A percentile compares a stretch with the other conserved stretches of the same genome.
Conservation (phyloP, 2,329 filamentous ascomycete species). For the Pestalotiopsis sp. region DNA sequence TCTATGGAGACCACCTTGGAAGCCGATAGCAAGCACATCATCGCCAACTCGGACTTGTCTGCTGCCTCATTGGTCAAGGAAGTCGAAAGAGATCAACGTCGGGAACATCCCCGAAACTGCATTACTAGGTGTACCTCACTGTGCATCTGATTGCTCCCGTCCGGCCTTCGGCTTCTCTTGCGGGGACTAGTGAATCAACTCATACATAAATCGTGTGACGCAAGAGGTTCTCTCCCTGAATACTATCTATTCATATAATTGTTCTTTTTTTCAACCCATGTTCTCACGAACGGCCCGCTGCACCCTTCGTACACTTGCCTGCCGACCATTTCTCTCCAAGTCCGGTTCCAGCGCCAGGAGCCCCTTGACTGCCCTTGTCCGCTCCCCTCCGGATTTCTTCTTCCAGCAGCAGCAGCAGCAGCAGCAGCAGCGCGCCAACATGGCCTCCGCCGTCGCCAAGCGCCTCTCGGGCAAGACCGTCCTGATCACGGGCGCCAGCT, state of each 20-base stretch:
- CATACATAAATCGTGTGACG: neutral
- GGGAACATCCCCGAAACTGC: neutral
- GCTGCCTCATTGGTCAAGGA: conserved; percentile 2
- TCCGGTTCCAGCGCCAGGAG: neutral
- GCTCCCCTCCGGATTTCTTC: neutral
- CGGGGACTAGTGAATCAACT: neutral
- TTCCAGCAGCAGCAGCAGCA: neutral
- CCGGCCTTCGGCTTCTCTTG: neutral
- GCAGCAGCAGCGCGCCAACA: conserved; percentile 27
- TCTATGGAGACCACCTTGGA: neutral
- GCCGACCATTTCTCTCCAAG: neutral
- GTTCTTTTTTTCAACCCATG: neutral
- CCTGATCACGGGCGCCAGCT: conserved; percentile 87
- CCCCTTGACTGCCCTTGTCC: neutral
- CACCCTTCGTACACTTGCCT: conserved; percentile 13
- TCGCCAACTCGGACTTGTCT: neutral
- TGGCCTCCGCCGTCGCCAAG: conserved; percentile 65
- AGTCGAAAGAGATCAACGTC: neutral
- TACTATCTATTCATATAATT: neutral
- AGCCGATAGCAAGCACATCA: conserved; percentile 5
- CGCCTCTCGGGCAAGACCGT: conserved; percentile 93
- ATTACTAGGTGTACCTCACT: neutral
- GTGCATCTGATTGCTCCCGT: neutral
- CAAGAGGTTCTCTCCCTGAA: neutral
- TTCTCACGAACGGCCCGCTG: conserved; percentile 17